Conservation (phyloP, 805 yeast species). For the Kodamaea sagamina region DNA sequence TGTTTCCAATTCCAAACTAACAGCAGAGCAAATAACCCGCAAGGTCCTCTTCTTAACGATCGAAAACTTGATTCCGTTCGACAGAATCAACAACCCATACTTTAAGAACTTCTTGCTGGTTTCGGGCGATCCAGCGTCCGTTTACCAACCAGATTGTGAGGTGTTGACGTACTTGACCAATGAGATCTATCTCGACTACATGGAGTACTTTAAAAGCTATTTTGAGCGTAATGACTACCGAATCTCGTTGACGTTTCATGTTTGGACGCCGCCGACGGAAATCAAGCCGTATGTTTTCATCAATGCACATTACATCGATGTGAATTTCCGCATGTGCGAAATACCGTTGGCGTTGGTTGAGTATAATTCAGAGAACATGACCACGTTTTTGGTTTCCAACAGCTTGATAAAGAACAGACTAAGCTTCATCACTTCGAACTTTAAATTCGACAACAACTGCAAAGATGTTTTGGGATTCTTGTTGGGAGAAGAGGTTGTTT, state of each 20-base stretch:
- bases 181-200: constrained; percentile 23
- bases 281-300: constrained; percentile 20
- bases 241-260: constrained; percentile 24
- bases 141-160: constrained; percentile 19
- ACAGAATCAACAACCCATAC: constrained; percentile 17
- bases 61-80: constrained; percentile 26
- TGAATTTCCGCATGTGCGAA: constrained; percentile 19
- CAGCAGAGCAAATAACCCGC: constrained; percentile 8
- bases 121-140: constrained; percentile 1
- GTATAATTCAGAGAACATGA: constrained; percentile 14
- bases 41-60: constrained; percentile 19
- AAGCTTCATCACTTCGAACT: constrained; percentile 25
- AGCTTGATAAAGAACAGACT: constrained; percentile 20
- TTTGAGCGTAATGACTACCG: constrained; percentile 14
- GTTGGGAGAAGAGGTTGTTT: constrained; percentile 11
- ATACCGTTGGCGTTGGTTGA: constrained; percentile 25
- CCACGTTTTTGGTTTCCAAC: constrained; percentile 16
- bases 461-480: constrained; percentile 21
- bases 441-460: constrained; percentile 19
- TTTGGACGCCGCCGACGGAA: constrained; percentile 19
- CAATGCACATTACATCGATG: constrained; percentile 22
- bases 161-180: constrained; percentile 20
- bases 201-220: constrained; percentile 21
- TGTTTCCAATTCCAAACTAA: constrained; percentile 1
- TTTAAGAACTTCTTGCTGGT: constrained; percentile 17